A percentile compares a stretch with the other conserved stretches of the same genome.
Conservation (phyloP, 192 early-diverging fungal species). For the Gaertneriomyces semiglobifer region DNA sequence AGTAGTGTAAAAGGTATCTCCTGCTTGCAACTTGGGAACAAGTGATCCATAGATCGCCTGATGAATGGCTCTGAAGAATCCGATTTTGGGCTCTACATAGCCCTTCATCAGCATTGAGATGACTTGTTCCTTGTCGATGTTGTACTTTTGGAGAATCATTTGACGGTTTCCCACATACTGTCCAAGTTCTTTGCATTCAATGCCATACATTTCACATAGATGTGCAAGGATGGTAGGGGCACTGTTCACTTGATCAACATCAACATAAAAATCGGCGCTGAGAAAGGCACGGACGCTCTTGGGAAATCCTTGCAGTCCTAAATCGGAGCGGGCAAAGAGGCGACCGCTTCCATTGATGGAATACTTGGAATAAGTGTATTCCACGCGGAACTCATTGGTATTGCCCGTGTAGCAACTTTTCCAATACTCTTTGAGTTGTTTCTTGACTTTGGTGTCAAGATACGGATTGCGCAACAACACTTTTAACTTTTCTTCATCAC, state of each 20-base stretch:
- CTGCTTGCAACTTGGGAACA: constrained; percentile 1
- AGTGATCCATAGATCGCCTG: neutral
- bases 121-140: neutral
- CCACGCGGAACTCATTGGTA: constrained; percentile 5
- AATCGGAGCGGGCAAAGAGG: neutral
- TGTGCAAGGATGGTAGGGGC: constrained; percentile 7
- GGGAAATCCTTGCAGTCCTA: constrained; percentile 17
- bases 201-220: neutral
- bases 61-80: constrained; percentile 6
- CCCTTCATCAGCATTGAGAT: neutral
- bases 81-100: neutral
- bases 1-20: too few species aligned
- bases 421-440: neutral
- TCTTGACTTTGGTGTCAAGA: neutral
- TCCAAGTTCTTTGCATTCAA: neutral
- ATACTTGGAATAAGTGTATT: constrained; percentile 12
- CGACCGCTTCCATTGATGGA: constrained; percentile 17
- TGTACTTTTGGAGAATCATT: neutral
- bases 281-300: constrained; percentile 12
- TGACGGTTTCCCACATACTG: constrained; percentile 6
- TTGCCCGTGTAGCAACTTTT: neutral
- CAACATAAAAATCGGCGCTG: constrained; percentile 9
- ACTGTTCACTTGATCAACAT: constrained; percentile 16
- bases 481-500: constrained; percentile 2
- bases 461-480: neutral